Percentiles rank a stretch among this genome's conserved stretches.
phyloP scores from a whole-genome alignment of 768 basidiomycete genomes.

The Kwoniella bestiolae region DNA sequence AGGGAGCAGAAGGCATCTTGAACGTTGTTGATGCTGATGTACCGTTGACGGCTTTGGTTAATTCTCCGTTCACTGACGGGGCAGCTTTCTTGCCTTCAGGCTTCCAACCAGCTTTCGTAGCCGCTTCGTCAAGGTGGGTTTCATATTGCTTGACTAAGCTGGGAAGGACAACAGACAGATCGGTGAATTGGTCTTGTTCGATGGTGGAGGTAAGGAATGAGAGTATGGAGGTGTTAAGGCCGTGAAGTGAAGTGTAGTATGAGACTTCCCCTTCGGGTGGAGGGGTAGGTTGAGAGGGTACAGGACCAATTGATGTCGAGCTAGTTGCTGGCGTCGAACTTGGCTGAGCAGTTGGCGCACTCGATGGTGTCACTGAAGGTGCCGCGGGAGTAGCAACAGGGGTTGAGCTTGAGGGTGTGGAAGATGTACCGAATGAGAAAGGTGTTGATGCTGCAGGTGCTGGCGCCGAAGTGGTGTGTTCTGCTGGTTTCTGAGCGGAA shows the following conservation, averaged over 20 bases:
- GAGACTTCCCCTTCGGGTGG: constrained; percentile 43
- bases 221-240: constrained; percentile 51
- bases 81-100: constrained; percentile 12
- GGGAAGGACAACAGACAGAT: constrained; percentile 37
- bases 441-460: neutral
- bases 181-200: constrained; percentile 42
- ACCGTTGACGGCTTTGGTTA: constrained; percentile 3
- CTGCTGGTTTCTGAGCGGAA: neutral
- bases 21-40: neutral
- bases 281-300: constrained; percentile 25
- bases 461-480: neutral
- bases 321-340: neutral
- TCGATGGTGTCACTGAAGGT: neutral
- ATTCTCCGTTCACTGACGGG: constrained; percentile 11
- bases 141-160: constrained; percentile 36
- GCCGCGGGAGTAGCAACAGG: constrained; percentile 4
- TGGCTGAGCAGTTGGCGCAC: neutral
- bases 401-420: constrained; percentile 13
- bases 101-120: constrained; percentile 34
- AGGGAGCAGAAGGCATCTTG: constrained; percentile 31
- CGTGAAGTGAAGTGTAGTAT: constrained; percentile 50
- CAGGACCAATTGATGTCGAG: constrained; percentile 7
- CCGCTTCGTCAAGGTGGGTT: constrained; percentile 27
- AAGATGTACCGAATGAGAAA: constrained; percentile 13
- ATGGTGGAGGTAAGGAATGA: constrained; percentile 42